Evolutionary conservation across 176 grass and related monocot genomes (phyloP).

Genomic region (Otatea glauca): DNA sequence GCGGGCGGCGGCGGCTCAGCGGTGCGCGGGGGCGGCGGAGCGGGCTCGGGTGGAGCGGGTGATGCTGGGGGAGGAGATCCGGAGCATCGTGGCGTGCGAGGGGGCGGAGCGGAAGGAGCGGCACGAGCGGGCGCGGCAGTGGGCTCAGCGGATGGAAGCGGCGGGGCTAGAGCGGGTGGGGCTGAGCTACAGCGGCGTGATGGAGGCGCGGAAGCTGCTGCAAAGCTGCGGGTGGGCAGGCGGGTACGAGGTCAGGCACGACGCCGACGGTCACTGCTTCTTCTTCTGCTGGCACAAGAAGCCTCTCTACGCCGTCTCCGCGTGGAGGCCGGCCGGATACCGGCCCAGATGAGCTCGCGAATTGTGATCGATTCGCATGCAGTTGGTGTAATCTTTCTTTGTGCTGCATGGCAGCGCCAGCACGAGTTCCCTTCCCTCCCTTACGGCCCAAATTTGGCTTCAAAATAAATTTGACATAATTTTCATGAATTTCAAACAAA

Average conservation of each 20-base stretch:
- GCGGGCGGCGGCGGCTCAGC: constrained; percentile 17
- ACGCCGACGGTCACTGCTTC: constrained; percentile 43
- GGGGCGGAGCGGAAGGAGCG: constrained; percentile 49
- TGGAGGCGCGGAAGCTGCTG: constrained; percentile 64
- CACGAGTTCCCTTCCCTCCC: no score
- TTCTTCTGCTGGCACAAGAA: constrained; percentile 61
- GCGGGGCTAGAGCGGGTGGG: constrained; percentile 50
- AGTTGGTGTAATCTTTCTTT: not conserved
- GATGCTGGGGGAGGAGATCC: constrained; percentile 47
- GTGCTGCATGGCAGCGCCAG: no score
- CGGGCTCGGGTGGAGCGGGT: constrained; percentile 47
- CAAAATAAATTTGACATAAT: no score
- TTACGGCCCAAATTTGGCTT: no score
- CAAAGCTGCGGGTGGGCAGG: constrained; percentile 51
- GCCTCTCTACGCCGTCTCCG: constrained; percentile 60
- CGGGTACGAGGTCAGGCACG: constrained; percentile 54
- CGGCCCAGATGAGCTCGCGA: not conserved
- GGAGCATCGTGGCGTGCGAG: constrained; percentile 55
- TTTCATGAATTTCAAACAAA: no score
- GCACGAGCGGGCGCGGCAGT: constrained; percentile 52
- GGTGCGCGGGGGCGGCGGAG: constrained; percentile 8
- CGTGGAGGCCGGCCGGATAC: constrained; percentile 44
- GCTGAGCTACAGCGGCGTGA: constrained; percentile 53
- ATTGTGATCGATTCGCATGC: not conserved
- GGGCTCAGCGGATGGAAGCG: constrained; percentile 52